Conservation (phyloP, 768 basidiomycete genomes). For the Phaeolepiota aurea region DNA sequence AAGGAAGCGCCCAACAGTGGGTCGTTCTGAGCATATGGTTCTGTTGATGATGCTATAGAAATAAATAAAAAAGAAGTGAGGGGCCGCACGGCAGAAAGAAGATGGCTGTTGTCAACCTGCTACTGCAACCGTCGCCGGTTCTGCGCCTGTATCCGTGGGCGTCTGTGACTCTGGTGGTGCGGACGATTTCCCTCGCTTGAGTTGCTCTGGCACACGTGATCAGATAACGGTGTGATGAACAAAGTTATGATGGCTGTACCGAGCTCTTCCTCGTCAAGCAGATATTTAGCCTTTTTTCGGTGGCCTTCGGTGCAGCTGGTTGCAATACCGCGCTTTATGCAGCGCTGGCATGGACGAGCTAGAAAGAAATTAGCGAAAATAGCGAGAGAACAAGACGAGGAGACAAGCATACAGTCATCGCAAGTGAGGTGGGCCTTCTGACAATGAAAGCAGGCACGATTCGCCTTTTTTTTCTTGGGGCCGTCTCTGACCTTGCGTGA, state of each 20-base stretch:
- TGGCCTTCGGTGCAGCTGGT: conserved; percentile 88
- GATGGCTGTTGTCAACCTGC: conserved; percentile 21
- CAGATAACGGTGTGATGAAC: conserved; percentile 13
- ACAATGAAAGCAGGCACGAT: conserved; percentile 89
- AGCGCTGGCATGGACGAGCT: conserved; percentile 96
- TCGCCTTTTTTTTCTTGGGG: conserved; percentile 93
- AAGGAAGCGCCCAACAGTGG: conserved; percentile 54
- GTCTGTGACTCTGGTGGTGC: conserved; percentile 21
- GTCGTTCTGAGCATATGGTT: conserved; percentile 46
- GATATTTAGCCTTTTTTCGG: conserved; percentile 97
- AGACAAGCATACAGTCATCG: conserved; percentile 74
- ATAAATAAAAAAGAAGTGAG: conserved; percentile 9
- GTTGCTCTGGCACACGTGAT: conserved; percentile 40
- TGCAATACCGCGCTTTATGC: conserved; percentile 88
- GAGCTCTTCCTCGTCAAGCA: conserved; percentile 89
- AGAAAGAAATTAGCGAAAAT: conserved; percentile 9
- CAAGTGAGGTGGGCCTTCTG: conserved; percentile 98
- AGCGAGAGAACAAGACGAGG: conserved; percentile 12
- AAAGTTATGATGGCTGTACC: conserved; percentile 31
- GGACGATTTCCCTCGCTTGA: conserved; percentile 38
- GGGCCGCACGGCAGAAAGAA: conserved; percentile 10
- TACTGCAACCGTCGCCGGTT: conserved; percentile 20
- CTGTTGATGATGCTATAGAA: conserved; percentile 25
- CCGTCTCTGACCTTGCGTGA: conserved; percentile 58
- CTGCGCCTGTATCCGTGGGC: conserved; percentile 17